These are phyloP conservation scores for Dendrobium chrysotoxum DNA, from an alignment of 106 monocot species.

Conservation along the genomic window DNA sequence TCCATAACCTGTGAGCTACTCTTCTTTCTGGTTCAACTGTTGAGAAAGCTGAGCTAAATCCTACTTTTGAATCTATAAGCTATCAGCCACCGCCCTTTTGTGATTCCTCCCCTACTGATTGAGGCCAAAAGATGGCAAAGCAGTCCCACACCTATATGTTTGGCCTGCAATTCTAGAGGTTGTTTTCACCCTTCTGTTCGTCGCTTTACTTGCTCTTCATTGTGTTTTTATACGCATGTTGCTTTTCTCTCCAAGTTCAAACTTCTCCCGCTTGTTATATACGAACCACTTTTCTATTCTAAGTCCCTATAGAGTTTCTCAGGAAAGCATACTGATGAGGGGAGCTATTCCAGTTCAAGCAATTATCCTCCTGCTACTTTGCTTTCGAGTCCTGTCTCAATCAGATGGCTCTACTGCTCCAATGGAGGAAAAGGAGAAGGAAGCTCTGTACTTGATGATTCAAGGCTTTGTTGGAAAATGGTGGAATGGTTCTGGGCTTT, in stretches of 20 bases:
- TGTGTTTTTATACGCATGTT: background rate
- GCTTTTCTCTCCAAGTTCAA: background rate
- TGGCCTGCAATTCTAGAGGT: background rate
- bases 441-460: conserved; percentile 44
- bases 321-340: background rate
- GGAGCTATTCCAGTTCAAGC: background rate
- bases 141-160: background rate
- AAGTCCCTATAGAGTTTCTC: background rate
- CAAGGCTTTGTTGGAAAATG: conserved; percentile 18
- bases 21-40: conserved; percentile 4
- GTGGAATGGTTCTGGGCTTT: conserved; percentile 22
- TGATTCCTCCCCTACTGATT: background rate
- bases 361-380: conserved; percentile 4
- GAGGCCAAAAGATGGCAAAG: background rate
- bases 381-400: conserved; percentile 14
- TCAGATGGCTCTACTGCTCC: conserved; percentile 29
- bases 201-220: background rate
- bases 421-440: conserved; percentile 50
- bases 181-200: background rate
- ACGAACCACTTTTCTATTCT: background rate
- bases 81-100: background rate
- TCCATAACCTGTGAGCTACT: background rate
- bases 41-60: conserved; percentile 11
- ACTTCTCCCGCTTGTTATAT: background rate
- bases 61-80: background rate